These are phyloP conservation scores for Malus hybrid DNA, from an alignment of 331 rosid species.

Conservation along the genomic window DNA sequence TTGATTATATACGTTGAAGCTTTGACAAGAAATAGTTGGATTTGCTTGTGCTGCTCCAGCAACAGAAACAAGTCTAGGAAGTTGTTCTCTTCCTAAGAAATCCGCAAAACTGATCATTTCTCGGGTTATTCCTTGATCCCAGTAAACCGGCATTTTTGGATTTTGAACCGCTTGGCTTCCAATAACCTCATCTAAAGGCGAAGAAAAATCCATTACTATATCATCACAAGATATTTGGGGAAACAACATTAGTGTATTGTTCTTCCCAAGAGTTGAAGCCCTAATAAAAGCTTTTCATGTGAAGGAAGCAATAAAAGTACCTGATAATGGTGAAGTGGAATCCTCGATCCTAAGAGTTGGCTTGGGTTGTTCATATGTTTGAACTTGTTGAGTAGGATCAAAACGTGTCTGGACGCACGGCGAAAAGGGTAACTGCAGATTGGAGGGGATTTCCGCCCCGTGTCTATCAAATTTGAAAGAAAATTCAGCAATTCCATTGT, in stretches of 20 bases:
- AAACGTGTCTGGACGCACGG: not conserved
- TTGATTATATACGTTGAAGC: not conserved
- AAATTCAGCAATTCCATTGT: slow-evolving; percentile 3
- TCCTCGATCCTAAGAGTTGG: not conserved
- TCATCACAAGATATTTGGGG: not conserved
- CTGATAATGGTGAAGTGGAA: slow-evolving; percentile 26
- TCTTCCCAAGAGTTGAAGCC: not conserved
- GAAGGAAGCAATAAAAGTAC: slow-evolving; percentile 10
- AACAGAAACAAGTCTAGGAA: not conserved
- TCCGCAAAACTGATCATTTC: not conserved
- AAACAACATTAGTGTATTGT: not conserved
- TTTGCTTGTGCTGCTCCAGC: not conserved
- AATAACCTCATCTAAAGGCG: slow-evolving; percentile 11
- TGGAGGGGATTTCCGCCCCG: not conserved
- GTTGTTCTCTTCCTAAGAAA: not conserved
- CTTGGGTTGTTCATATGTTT: not conserved
- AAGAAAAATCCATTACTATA: slow-evolving; percentile 17
- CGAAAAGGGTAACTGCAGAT: not conserved
- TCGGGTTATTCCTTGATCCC: slow-evolving; percentile 2
- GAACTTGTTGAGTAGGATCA: not conserved
- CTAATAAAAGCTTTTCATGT: not conserved
- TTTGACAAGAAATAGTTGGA: not conserved
- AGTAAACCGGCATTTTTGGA: not conserved
- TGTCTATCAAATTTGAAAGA: not conserved
- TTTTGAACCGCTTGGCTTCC: not conserved